Conservation (phyloP, 768 basidiomycete species). For the Suillus decipiens region DNA sequence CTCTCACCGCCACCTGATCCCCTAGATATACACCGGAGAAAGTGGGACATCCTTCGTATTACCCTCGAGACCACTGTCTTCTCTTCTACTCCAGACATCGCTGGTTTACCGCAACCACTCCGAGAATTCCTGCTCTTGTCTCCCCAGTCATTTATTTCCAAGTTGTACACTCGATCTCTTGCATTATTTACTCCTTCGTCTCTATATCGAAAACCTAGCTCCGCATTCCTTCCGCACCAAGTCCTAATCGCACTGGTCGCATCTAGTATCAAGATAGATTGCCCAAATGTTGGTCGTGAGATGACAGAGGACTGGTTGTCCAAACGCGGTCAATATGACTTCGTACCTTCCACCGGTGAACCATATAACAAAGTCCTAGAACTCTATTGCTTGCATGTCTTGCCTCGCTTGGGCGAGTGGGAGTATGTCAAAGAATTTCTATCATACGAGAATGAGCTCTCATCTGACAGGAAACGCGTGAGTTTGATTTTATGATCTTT, state of each 20-base stretch:
- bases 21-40: slow-evolving; percentile 57
- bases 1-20: slow-evolving; percentile 34
- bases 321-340: slow-evolving; percentile 44
- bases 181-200: slow-evolving; percentile 62
- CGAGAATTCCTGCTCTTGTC: slow-evolving; percentile 56
- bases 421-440: slow-evolving; percentile 78
- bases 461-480: slow-evolving; percentile 53
- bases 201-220: slow-evolving; percentile 37
- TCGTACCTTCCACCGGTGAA: slow-evolving; percentile 37
- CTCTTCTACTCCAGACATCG: slow-evolving; percentile 46
- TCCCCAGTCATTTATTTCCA: slow-evolving; percentile 55
- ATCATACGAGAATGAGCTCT: slow-evolving; percentile 68
- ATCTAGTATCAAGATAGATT: slow-evolving; percentile 67
- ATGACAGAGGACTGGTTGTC: slow-evolving; percentile 84
- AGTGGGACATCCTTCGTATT: slow-evolving; percentile 88
- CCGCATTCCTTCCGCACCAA: slow-evolving; percentile 66
- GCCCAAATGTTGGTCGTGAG: slow-evolving; percentile 58
- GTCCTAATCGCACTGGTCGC: slow-evolving; percentile 71
- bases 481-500: slow-evolving; percentile 13
- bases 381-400: slow-evolving; percentile 70
- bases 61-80: slow-evolving; percentile 80
- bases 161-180: slow-evolving; percentile 65
- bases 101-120: slow-evolving; percentile 49
- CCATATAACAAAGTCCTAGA: slow-evolving; percentile 78
- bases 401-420: slow-evolving; percentile 78